phyloP scores from a whole-genome alignment of 306 rosid species.

The Glycyrrhiza uralensis region DNA sequence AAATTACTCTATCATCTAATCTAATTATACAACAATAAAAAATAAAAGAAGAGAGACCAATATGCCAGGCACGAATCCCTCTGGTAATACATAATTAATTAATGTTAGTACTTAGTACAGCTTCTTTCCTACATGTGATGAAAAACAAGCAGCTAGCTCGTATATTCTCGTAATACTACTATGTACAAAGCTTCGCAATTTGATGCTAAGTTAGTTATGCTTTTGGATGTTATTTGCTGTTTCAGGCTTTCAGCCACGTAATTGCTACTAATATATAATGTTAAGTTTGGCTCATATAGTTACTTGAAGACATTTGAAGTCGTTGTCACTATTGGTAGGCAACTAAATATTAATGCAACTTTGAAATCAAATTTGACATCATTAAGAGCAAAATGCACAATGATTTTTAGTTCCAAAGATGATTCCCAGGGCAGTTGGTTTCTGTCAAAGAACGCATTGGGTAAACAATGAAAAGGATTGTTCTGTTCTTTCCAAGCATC shows the following conservation, averaged over 20 bases:
- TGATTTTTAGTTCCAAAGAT: conserved; percentile 21
- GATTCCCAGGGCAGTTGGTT: conserved; percentile 15
- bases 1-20: too few species aligned
- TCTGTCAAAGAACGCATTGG: conserved; percentile 16
- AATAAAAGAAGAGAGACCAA: too few species aligned
- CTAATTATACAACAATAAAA: too few species aligned
- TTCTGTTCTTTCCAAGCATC: conserved; percentile 37
- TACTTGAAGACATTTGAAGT: conserved; percentile 7
- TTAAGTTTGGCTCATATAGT: background rate
- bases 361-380: conserved; percentile 34
- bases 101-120: background rate
- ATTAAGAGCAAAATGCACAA: conserved; percentile 4
- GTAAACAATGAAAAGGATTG: conserved; percentile 26
- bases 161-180: background rate
- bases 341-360: conserved; percentile 30
- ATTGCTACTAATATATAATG: background rate
- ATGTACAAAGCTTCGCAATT: background rate
- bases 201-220: background rate
- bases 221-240: background rate
- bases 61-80: too few species aligned
- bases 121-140: background rate
- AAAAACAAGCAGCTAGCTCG: background rate
- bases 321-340: conserved; percentile 31
- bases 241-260: background rate
- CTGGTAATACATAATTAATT: too few species aligned